Evolutionary conservation across 2,329 filamentous ascomycete genomes (phyloP), one percentile per base, ranked within the genome.

Genomic region (Alternaria sp.): DNA sequence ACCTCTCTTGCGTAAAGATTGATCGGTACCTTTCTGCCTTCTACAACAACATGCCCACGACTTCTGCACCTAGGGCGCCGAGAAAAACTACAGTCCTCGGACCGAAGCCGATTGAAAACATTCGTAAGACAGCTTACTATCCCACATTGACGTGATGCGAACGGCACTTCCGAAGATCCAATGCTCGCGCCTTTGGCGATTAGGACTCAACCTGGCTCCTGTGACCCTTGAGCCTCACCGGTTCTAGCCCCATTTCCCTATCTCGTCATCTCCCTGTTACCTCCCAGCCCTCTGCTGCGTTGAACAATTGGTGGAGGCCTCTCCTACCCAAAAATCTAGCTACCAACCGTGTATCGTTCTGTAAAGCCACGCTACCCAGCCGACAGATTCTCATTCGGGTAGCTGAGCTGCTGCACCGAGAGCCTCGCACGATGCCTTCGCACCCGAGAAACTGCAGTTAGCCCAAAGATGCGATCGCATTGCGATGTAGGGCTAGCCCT

Each of bases 231-330:
- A 50, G 48, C 51, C 57, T 61, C 59, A 69, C 65, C 63, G 62
- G 68, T 63, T 68, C 61, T 61, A 58, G 62, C 62, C 61, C 63
- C 67, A 67, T 65, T 62, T 54, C 42, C 62, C 66, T 63, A 54
- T 63, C 57, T 60, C 51, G 56, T 60, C 57, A 51, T 60, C 44
- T 52, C 54, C 51, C 53, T 45, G 40, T 44, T 52, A 55, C 29
- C 37, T 44, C 41, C 29, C 48, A 28, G 37, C 31, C 51, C 33
- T 28, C 34, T 61, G 41, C 21, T 36, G 23, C 31, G 14, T 21
- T 29, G 14, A 24, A 41, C 37, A 39, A 51, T 58, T 58, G 51
- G 51, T 34, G 45, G 48, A 41, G 11, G 13, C 36, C 14, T 39
- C 44, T 40, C 39, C 14, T 53, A 26, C 28, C 37, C 40, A 45